These are phyloP conservation scores for Nannochloropsis oceanica DNA, from an alignment of 108 stramenopile genomes.

Conservation along the genomic window DNA sequence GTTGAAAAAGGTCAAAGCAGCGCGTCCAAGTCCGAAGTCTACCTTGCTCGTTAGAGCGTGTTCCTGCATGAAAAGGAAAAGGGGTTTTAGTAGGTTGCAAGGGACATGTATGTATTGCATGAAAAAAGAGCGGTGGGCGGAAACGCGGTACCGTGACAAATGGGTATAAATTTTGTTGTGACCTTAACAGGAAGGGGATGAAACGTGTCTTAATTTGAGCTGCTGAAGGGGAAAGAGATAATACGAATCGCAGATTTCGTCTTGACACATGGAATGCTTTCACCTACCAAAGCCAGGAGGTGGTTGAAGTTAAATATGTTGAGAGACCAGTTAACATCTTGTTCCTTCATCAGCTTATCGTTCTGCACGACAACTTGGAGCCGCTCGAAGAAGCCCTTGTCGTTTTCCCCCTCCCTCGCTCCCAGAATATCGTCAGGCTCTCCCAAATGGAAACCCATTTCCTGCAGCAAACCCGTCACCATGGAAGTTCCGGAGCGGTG, in stretches of 20 bases:
- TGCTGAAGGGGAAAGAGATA: too few species aligned
- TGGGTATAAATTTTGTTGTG: too few species aligned
- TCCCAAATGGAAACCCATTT: neutral
- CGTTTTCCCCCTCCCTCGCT: neutral
- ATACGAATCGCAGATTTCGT: too few species aligned
- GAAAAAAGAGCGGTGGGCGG: too few species aligned
- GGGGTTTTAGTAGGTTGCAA: neutral
- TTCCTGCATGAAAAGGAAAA: neutral
- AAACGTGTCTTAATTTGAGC: too few species aligned
- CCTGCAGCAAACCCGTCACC: neutral
- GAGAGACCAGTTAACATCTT: neutral
- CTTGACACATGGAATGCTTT: too few species aligned
- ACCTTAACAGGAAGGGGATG: too few species aligned
- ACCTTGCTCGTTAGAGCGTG: neutral
- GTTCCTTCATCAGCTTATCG: neutral
- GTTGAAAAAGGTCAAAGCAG: too few species aligned
- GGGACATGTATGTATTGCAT: too few species aligned
- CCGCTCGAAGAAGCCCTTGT: neutral
- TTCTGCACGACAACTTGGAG: neutral
- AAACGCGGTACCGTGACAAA: too few species aligned
- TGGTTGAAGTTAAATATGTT: neutral
- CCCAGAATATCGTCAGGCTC: neutral
- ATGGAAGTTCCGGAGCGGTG: conserved; percentile 3
- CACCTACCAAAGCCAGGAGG: neutral
- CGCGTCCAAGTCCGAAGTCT: neutral